These are phyloP conservation scores for Prunus fruticosa DNA, from an alignment of 306 rosid genomes.

Conservation along the genomic window DNA sequence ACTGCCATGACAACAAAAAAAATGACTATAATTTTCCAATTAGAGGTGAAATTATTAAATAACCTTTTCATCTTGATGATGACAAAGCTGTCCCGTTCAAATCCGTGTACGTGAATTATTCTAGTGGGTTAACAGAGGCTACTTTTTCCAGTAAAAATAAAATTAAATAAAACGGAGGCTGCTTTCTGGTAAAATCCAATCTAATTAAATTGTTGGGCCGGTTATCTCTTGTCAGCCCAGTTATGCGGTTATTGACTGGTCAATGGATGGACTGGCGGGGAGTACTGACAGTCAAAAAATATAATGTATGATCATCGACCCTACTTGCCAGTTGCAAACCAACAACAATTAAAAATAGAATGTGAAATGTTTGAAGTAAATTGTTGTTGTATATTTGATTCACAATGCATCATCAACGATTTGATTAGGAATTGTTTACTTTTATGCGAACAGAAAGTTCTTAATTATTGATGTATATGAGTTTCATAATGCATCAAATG, in stretches of 20 bases:
- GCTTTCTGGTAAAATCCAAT: too few species aligned
- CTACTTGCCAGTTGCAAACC: background rate
- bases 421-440: too few species aligned
- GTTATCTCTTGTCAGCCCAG: background rate
- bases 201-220: background rate
- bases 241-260: background rate
- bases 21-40: background rate
- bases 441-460: rapidly evolving
- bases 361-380: background rate
- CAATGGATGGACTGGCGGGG: background rate
- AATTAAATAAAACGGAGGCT: too few species aligned
- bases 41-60: conserved; percentile 4
- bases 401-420: too few species aligned
- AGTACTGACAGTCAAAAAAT: background rate
- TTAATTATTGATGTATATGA: too few species aligned
- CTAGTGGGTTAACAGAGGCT: background rate
- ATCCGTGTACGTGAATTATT: background rate
- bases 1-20: background rate
- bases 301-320: background rate
- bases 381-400: background rate
- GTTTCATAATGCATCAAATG: too few species aligned
- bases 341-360: background rate
- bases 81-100: background rate
- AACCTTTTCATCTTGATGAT: conserved; percentile 9
- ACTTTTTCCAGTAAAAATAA: too few species aligned